Evolutionary conservation across 768 basidiomycete genomes (phyloP).

Genomic region (Mycena metata): DNA sequence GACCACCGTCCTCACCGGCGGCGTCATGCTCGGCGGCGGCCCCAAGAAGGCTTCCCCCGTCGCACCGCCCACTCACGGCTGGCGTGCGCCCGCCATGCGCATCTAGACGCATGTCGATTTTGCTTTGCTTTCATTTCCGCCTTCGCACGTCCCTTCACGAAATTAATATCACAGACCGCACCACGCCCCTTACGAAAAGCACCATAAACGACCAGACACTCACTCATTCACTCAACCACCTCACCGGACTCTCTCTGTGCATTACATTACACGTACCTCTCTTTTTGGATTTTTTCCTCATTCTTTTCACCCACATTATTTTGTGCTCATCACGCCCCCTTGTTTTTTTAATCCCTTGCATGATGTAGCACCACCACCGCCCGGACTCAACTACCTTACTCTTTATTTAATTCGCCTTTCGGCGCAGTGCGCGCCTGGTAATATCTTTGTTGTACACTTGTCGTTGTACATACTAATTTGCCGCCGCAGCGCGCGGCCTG

Average conservation of each 20-base stretch:
- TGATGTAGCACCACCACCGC: constrained; percentile 27
- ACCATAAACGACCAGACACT: constrained; percentile 15
- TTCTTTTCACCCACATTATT: constrained; percentile 5
- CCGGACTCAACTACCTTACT: constrained; percentile 26
- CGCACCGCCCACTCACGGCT: constrained; percentile 53
- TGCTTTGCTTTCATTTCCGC: constrained; percentile 10
- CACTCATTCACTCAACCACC: background rate
- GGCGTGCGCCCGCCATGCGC: constrained; percentile 65
- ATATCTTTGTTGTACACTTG: background rate
- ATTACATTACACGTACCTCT: constrained; percentile 11
- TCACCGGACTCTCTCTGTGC: background rate
- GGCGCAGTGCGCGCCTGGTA: constrained; percentile 5
- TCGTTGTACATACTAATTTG: constrained; percentile 31
- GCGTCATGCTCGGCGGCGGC: constrained; percentile 84
- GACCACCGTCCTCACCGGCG: constrained; percentile 89
- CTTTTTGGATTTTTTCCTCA: background rate
- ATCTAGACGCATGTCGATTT: constrained; percentile 49
- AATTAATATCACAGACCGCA: background rate
- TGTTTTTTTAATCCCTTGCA: constrained; percentile 13
- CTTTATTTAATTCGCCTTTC: constrained; percentile 9
- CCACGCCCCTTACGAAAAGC: constrained; percentile 23
- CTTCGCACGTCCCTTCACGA: constrained; percentile 38
- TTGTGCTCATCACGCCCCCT: constrained; percentile 23
- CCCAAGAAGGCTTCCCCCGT: constrained; percentile 48
- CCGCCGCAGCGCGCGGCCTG: constrained; percentile 26